Evolutionary conservation across 2,329 filamentous ascomycete genomes (phyloP), one percentile per base, ranked within the genome.

Genomic region (Paecilomyces formosus): DNA sequence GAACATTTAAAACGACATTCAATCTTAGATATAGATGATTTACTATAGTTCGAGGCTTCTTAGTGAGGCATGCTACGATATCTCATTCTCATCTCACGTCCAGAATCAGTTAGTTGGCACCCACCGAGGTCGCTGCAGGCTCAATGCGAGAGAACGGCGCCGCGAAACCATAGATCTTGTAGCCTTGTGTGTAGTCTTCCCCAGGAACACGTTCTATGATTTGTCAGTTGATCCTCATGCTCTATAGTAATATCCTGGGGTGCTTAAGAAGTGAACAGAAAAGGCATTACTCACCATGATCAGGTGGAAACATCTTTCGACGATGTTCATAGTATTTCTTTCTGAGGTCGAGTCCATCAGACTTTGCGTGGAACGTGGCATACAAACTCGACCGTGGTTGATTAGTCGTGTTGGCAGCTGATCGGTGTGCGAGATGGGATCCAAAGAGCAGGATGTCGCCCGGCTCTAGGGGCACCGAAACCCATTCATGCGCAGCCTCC

Each of bases 381-480:
- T 70, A 70, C 28, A 70, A 59, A 57, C 64, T 70, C 15, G 64
- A 64, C 3, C 67, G 62, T 8, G 62, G 58, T 33, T 58, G 62
- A 8, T 62, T 59, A 0, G 66, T 71, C 11, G 60, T 63, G 26
- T 73, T 72, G 9, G 63, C 60, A 1, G 65, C 68, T 5, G 67
- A 72, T 8, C 70, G 62, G 59, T 74, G 70, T 11, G 71, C 71
- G 15, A 73, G 65, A 53, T 70, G 69, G 3, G 69, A 71, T 7
- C 70, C 70, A 55, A 74, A 73, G 6, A 73, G 62, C 9, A 73
- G 58, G 39, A 72, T 61, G 35, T 72, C 66, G 12, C 71, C 67
- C 6, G 67, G 59, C 55, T 69, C 63, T 22, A 73, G 64, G 4
- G 70, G 67, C 1, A 73, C 63, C 3, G 64, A 60, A 1, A 65